Evolutionary conservation across 208 protist species (phyloP).

Genomic region (Borovskyia barvae): DNA sequence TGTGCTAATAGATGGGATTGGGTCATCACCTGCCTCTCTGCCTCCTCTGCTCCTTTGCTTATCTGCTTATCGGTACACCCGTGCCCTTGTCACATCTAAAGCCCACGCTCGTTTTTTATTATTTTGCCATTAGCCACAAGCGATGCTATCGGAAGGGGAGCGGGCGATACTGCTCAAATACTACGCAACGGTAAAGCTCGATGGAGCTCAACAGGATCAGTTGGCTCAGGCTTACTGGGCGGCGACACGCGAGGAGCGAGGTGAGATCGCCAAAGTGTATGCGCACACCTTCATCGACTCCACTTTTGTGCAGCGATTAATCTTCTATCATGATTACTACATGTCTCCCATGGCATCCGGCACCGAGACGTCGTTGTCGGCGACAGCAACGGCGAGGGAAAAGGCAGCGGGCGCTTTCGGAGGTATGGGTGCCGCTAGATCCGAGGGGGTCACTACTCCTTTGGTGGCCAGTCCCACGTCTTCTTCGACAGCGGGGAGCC

Average conservation of each 20-base stretch:
- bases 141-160: slow-evolving; percentile 71
- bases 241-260: slow-evolving; percentile 52
- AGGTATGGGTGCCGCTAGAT: neutral
- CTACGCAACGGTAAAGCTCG: slow-evolving; percentile 61
- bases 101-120: too few species aligned
- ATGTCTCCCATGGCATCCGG: slow-evolving; percentile 1
- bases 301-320: slow-evolving; percentile 70
- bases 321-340: slow-evolving; percentile 53
- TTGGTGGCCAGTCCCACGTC: slow-evolving; percentile 3
- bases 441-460: neutral
- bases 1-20: too few species aligned
- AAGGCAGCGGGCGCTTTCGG: neutral
- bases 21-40: too few species aligned
- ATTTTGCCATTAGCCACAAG: too few species aligned
- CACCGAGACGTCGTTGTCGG: neutral
- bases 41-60: too few species aligned
- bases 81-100: too few species aligned
- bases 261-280: slow-evolving; percentile 71
- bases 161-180: slow-evolving; percentile 63
- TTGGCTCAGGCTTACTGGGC: slow-evolving; percentile 77
- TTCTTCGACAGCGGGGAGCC: slow-evolving; percentile 5
- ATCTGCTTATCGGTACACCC: too few species aligned
- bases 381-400: neutral
- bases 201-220: slow-evolving; percentile 54
- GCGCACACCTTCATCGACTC: slow-evolving; percentile 69